Percentiles rank a stretch among this genome's conserved stretches.
These are phyloP conservation scores for Cladosporium cucumerinum DNA, from an alignment of 2,329 filamentous ascomycete genomes.

Conservation along the genomic window DNA sequence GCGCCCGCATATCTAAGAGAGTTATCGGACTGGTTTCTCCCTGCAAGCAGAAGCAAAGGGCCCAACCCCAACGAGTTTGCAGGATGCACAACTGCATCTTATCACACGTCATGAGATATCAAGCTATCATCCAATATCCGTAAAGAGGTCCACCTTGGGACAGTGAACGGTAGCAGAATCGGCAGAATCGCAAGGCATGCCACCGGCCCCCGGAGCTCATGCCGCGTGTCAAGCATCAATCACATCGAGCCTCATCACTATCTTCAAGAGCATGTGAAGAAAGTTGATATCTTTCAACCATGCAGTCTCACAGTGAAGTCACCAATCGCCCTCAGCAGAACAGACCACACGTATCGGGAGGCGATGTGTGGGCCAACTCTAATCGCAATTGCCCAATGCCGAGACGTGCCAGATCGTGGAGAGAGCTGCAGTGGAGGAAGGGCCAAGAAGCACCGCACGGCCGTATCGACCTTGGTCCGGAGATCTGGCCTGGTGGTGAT, in stretches of 20 bases:
- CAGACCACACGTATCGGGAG: slow-evolving; percentile 4
- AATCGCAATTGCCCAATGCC: slow-evolving; percentile 3
- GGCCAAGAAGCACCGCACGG: neutral
- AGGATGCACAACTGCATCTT: neutral
- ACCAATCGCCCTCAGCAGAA: neutral
- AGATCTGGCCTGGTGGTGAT: slow-evolving; percentile 10
- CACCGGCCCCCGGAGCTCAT: neutral
- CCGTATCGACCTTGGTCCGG: neutral
- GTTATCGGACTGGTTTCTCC: neutral
- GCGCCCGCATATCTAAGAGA: neutral
- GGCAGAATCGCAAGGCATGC: neutral
- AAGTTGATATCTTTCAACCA: neutral
- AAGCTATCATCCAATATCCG: neutral
- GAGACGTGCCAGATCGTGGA: slow-evolving; percentile 8
- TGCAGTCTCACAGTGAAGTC: neutral
- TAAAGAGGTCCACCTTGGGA: neutral
- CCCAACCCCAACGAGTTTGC: neutral
- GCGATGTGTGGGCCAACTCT: slow-evolving; percentile 15
- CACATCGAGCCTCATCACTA: neutral
- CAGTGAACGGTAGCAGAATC: neutral
- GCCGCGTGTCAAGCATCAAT: neutral
- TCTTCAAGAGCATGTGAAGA: slow-evolving; percentile 7
- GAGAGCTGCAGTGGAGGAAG: slow-evolving; percentile 1
- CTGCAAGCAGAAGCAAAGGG: neutral
- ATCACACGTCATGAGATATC: neutral